Conservation (phyloP, 139 green algal species). For the Asterochloris sp. region DNA sequence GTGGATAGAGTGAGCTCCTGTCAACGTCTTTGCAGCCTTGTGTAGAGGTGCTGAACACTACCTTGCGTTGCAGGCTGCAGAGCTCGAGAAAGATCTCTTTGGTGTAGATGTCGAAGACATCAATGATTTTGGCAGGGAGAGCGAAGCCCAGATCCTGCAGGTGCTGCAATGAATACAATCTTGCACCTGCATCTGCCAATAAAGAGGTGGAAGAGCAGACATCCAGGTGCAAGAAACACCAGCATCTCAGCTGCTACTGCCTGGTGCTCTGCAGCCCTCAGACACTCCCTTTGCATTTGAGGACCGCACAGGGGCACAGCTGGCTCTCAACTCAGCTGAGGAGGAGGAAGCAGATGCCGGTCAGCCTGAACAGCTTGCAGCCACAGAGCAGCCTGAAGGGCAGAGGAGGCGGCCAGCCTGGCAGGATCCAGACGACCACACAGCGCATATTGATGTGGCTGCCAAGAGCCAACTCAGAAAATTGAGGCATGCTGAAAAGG, state of each 20-base stretch:
- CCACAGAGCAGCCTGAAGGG: too few relatives aligned
- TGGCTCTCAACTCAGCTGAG: too few relatives aligned
- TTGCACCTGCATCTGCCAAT: too few relatives aligned
- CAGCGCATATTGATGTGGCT: slow-evolving; percentile 46
- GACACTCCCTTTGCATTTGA: slow-evolving; percentile 1
- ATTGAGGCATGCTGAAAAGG: slow-evolving; percentile 54
- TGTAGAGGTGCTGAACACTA: too few relatives aligned
- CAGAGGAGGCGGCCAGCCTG: slow-evolving; percentile 41
- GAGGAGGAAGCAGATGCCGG: neutral
- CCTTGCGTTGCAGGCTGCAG: slow-evolving; percentile 32
- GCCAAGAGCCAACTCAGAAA: slow-evolving; percentile 51
- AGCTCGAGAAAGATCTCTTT: slow-evolving; percentile 49
- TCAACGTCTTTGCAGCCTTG: too few relatives aligned
- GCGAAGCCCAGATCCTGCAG: too few relatives aligned
- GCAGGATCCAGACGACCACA: slow-evolving; percentile 61
- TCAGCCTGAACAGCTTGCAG: neutral
- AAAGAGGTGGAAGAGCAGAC: too few relatives aligned
- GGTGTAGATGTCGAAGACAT: neutral
- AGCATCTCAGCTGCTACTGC: too few relatives aligned
- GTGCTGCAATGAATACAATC: too few relatives aligned
- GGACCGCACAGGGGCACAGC: slow-evolving; percentile 2
- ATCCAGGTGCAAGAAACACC: too few relatives aligned
- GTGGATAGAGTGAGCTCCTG: too few relatives aligned
- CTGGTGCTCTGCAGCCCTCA: too few relatives aligned
- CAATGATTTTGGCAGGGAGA: neutral